These are phyloP conservation scores for Arabis hirsuta DNA, from an alignment of 345 rosid genomes.

Conservation along the genomic window DNA sequence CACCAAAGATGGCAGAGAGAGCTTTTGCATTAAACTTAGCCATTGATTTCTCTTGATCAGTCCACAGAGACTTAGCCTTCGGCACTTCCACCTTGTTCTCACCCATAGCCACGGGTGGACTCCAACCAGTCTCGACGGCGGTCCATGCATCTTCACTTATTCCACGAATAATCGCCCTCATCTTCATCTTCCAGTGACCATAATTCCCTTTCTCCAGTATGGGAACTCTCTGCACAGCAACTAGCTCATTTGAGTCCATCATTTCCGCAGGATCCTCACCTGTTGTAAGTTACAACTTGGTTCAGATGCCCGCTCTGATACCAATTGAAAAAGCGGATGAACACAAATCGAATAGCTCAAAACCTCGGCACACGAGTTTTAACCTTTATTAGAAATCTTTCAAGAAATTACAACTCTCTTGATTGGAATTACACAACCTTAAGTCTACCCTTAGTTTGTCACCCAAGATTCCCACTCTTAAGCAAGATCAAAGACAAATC, in stretches of 20 bases:
- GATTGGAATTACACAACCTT: too few relatives aligned
- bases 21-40: background rate
- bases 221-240: background rate
- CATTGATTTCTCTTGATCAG: background rate
- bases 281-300: background rate
- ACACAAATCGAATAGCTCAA: too few relatives aligned
- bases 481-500: too few relatives aligned
- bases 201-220: background rate
- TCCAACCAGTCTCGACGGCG: too few relatives aligned
- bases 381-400: too few relatives aligned
- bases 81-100: too few relatives aligned
- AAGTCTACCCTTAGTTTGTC: too few relatives aligned
- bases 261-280: background rate
- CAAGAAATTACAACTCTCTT: too few relatives aligned
- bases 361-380: too few relatives aligned
- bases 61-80: background rate
- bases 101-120: too few relatives aligned
- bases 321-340: background rate
- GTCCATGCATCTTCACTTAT: too few relatives aligned
- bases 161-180: background rate
- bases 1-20: background rate
- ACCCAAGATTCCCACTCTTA: too few relatives aligned
- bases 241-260: background rate
- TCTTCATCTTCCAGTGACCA: background rate
- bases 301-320: background rate